Evolutionary conservation across 2,329 filamentous ascomycete genomes (phyloP).

Genomic region (Zymoseptoria ardabiliae): DNA sequence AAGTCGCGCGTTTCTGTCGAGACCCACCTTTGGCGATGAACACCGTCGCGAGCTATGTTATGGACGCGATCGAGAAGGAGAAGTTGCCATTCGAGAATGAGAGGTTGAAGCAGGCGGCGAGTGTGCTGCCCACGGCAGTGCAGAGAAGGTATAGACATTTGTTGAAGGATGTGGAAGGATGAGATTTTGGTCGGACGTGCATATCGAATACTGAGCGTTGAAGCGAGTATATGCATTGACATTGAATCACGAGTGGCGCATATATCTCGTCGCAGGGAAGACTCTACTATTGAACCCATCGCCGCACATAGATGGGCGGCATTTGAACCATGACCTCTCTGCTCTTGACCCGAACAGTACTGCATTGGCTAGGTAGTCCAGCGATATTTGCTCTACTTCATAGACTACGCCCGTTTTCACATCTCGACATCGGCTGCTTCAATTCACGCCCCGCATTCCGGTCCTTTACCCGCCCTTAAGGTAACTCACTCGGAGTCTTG

Average conservation of each 20-base stretch:
- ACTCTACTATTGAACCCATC: no score
- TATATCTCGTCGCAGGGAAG: no score
- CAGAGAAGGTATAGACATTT: constrained; percentile 7
- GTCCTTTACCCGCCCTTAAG: constrained; percentile 7
- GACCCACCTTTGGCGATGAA: constrained; percentile 50
- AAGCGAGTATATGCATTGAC: neutral
- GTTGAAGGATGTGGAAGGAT: neutral
- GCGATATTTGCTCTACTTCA: no score
- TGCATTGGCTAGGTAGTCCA: no score
- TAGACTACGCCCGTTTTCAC: no score
- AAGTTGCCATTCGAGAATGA: constrained; percentile 41
- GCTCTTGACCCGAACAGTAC: no score
- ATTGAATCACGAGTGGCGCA: no score
- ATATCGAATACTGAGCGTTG: neutral
- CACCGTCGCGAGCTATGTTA: constrained; percentile 54
- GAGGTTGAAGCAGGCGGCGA: constrained; percentile 20
- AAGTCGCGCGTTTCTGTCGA: constrained; percentile 51
- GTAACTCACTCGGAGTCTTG: constrained; percentile 17
- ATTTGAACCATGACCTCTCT: no score
- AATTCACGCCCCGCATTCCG: no score
- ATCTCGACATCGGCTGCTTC: no score
- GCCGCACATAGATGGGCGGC: no score
- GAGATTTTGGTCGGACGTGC: neutral
- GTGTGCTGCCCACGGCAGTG: constrained; percentile 19
- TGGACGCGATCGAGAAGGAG: constrained; percentile 48